phyloP scores from a whole-genome alignment of 2,329 filamentous ascomycete genomes.

The Fusarium tricinctum region DNA sequence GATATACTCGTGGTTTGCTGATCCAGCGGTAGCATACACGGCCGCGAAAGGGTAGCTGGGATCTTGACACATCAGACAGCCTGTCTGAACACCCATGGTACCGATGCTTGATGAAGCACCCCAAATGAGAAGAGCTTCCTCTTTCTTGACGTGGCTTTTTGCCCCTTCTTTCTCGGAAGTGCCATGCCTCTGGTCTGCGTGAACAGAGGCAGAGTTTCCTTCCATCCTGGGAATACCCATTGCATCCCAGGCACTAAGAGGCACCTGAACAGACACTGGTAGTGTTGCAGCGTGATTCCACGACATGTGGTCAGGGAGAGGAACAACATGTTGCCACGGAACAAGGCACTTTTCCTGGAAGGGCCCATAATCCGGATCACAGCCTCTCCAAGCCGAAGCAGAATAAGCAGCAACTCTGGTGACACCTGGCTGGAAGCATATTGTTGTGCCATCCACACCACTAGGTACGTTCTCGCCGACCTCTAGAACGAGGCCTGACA shows the following conservation, averaged over 20 bases:
- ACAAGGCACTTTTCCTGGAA: constrained; percentile 62
- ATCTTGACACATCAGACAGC: constrained; percentile 55
- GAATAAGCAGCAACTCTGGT: constrained; percentile 58
- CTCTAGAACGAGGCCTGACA: constrained; percentile 59
- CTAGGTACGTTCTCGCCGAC: constrained; percentile 57
- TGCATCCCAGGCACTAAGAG: constrained; percentile 57
- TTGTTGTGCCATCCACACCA: constrained; percentile 11
- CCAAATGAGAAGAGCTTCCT: constrained; percentile 58
- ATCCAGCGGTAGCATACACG: constrained; percentile 59
- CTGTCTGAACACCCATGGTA: constrained; percentile 60
- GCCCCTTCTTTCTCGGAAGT: neutral
- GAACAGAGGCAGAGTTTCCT: constrained; percentile 22
- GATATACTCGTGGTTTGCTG: constrained; percentile 54
- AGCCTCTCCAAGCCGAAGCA: constrained; percentile 58
- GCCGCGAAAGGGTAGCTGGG: constrained; percentile 52
- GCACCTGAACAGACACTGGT: constrained; percentile 56
- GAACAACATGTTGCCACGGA: constrained; percentile 57
- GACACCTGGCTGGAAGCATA: constrained; percentile 50
- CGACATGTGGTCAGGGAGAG: constrained; percentile 54
- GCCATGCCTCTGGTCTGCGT: neutral
- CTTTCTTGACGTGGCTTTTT: constrained; percentile 33
- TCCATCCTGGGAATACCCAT: constrained; percentile 52
- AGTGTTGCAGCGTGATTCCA: constrained; percentile 59
- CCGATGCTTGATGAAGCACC: constrained; percentile 62
- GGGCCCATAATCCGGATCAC: constrained; percentile 61